phyloP scores from a whole-genome alignment of 2,329 filamentous ascomycete genomes.

The Drechslera avenae region DNA sequence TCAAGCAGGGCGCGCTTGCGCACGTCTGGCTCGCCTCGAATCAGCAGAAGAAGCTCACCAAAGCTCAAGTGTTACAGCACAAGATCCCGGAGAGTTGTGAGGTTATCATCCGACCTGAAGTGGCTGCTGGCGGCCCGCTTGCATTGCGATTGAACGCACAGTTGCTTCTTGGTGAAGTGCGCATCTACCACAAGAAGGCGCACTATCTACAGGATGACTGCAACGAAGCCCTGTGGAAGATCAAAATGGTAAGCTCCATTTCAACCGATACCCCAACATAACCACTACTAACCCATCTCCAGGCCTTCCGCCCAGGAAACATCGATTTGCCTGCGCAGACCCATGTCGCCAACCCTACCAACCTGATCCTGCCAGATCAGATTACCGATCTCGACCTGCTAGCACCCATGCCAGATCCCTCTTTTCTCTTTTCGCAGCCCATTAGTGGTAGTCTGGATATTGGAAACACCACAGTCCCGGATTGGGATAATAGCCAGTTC shows the following conservation, averaged over 20 bases:
- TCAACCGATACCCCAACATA: background rate
- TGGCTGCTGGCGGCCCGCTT: conserved; percentile 77
- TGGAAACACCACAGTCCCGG: conserved; percentile 53
- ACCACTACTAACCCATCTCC: conserved; percentile 21
- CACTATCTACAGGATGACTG: conserved; percentile 96
- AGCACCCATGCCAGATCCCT: conserved; percentile 76
- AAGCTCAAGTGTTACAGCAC: conserved; percentile 91
- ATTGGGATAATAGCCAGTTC: conserved; percentile 75
- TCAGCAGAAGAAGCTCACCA: conserved; percentile 96
- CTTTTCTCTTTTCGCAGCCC: conserved; percentile 77
- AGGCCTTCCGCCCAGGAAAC: conserved; percentile 93
- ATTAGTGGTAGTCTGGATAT: conserved; percentile 53
- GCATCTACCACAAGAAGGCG: conserved; percentile 97
- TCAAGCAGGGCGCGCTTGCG: conserved; percentile 95
- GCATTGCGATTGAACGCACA: conserved; percentile 92
- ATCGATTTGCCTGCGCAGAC: conserved; percentile 85
- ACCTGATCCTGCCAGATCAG: conserved; percentile 86
- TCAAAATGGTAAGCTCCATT: conserved; percentile 78
- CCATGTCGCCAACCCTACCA: conserved; percentile 80
- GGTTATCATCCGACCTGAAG: conserved; percentile 81
- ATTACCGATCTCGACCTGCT: conserved; percentile 93
- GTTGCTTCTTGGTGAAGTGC: conserved; percentile 89
- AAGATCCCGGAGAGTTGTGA: conserved; percentile 94
- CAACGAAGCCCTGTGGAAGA: conserved; percentile 95
- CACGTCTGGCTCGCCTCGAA: conserved; percentile 98